Evolutionary conservation across 176 grass and related monocot species (phyloP), one percentile per base, ranked within the genome.

Genomic region (Areca catechu): DNA sequence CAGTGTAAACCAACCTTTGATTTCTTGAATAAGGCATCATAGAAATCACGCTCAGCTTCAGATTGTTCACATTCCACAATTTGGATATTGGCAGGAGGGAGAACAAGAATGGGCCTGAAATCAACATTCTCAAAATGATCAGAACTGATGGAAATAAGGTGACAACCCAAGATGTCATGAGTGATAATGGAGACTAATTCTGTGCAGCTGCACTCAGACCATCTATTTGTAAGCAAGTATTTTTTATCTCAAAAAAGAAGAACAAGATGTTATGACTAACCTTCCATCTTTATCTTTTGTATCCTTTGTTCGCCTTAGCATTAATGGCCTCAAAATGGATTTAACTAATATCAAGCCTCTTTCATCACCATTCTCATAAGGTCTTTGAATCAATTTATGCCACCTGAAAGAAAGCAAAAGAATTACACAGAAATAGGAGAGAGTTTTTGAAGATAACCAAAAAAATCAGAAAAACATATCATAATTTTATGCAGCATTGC

Each of bases 281-380:
- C 79, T 83, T 84, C 90, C 90, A 16, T 76, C 66, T 68, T 86
- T 90, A 63, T 95, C 90, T 78, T 84, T 95, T 61, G 90, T 89
- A 54, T 95, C 90, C 65, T 90, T 95, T 17, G 77, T 90, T 67
- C 90, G 86, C 80, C 90, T 81, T 21, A 95, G 74, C 90, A 90
- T 90, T 53, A 95, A 74, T 15, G 86, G 80, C 67, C 83, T 78
- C 37, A 95, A 79, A 76, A 95, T 95, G 72, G 79, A 82, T 59
- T 80, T 95, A 57, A 95, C 80, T 76, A 95, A 73, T 72, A 74
- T 89, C 57, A 95, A 71, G 22, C 82, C 85, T 72, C 73, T 81
- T 62, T 79, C 71, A 51, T 95, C 90, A 16, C 90, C 86, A 61
- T 76, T 86, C 58, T 95, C 82, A 55, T 95, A 95, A 73, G 90